Base-by-base conservation (phyloP, 2,329 filamentous ascomycete genomes). In the Mycosphaerella sp. region DNA sequence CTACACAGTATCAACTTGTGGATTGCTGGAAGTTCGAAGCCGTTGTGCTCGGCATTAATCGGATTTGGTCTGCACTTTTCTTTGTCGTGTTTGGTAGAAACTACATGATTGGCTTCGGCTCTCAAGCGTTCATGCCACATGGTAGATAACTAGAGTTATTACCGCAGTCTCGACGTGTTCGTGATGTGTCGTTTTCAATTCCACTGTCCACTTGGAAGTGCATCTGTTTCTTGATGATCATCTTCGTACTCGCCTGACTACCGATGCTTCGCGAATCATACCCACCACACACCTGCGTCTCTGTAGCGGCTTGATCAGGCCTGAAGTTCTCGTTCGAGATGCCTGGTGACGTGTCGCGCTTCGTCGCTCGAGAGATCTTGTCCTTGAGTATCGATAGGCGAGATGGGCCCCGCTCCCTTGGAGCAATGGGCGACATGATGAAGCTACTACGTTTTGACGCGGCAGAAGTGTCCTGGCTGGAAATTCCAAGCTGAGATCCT, bases 181-280 rank as follows among this genome's bases (percentile, higher is more conserved):
- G 21, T 6, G 18, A 21, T 21, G 21, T 6, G 3, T 4, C 21
- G 7, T 25, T 25, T 8, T 35, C 32, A 12, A 4, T 2, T 10
- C 39, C 44, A 13, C 35, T 32, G 7, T 35, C 44, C 6, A 56
- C 55, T 37, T 52, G 50, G 28, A 55, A 55, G 36, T 54, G 44
- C 32, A 55, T 54, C 18, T 58, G 50, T 32, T 58, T 58, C 41
- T 52, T 55, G 6, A 58, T 58, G 32, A 58, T 58, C 55, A 58
- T 56, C 53, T 40, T 52, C 50, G 47, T 53, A 21, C 53, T 56
- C 12, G 52, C 55, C 41, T 56, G 45, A 13, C 55, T 58, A 28
- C 36, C 48, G 9, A 56, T 41, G 10, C 53, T 56, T 13, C 44
- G 50, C 27, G 50, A 46, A 35, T 53, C 49, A n/a, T 36, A 41